phyloP scores from a whole-genome alignment of 805 yeast species.

The Kuraishia piskuri region DNA sequence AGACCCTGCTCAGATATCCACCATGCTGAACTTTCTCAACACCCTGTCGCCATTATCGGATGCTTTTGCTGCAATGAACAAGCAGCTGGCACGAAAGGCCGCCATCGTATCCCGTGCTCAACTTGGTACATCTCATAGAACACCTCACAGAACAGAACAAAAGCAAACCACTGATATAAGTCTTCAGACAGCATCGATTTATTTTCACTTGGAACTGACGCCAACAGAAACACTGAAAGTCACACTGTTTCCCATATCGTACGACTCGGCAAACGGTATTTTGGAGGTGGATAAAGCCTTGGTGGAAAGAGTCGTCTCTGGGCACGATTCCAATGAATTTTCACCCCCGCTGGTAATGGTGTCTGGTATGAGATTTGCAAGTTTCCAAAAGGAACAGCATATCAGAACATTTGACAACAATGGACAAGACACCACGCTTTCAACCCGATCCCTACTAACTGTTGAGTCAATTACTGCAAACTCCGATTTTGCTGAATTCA shows the following conservation, averaged over 20 bases:
- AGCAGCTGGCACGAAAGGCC: background rate
- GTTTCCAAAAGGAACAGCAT: slow-evolving; percentile 11
- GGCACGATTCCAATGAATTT: background rate
- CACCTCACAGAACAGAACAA: background rate
- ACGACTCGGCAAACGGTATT: slow-evolving; percentile 23
- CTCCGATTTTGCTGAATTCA: slow-evolving; percentile 20
- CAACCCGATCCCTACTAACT: background rate
- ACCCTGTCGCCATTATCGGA: slow-evolving; percentile 10
- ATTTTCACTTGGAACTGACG: slow-evolving; percentile 16
- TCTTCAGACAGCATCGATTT: slow-evolving; percentile 31
- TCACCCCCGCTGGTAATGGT: slow-evolving; percentile 15
- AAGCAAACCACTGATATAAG: slow-evolving; percentile 14
- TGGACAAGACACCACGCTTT: background rate
- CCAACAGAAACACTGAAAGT: slow-evolving; percentile 13
- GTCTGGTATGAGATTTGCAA: slow-evolving; percentile 14
- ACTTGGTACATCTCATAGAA: background rate
- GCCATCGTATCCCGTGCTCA: background rate
- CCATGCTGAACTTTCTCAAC: slow-evolving; percentile 6
- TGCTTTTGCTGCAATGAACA: background rate
- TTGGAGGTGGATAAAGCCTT: slow-evolving; percentile 26
- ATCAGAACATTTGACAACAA: slow-evolving; percentile 17
- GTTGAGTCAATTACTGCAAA: slow-evolving; percentile 20
- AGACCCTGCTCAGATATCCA: slow-evolving; percentile 6
- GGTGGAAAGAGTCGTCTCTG: slow-evolving; percentile 9
- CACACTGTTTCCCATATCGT: slow-evolving; percentile 35